Base-by-base conservation (phyloP, 306 rosid species). In the Neltuma alba region DNA sequence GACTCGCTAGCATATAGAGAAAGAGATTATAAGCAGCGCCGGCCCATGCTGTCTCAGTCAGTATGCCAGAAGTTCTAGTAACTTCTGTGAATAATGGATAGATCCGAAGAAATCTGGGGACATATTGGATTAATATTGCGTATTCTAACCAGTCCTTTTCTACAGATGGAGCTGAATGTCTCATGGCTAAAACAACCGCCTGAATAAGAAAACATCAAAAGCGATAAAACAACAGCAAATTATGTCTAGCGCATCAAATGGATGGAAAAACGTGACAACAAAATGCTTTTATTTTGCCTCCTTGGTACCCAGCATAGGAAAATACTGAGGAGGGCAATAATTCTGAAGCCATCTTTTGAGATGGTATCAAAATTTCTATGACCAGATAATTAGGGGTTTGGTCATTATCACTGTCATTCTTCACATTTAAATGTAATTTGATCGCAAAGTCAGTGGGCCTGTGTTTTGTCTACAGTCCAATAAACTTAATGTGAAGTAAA, bases 11-110 rank as follows among this genome's bases (percentile, higher is more conserved):
- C 97, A 96, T 86, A 63, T 91, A 96, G 75, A 93, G 91, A 65
- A 79, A 83, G 70, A 96, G 96, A 90, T 96, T 93, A 83, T 55
- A 89, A 40, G 87, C 93, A 88, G 99, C 97, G 57, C 96, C 92
- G 75, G 92, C 89, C 97, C 96, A 91, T 13, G 93, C 97, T n/a
- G 90, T 96, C 85, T 91, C 92, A 40, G 96, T 91, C 72, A 96
- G 81, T 85, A 88, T 89, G 77, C 99, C 98, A 33, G 93, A 90
- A 44, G 91, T 88, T 79, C 87, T 87, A 3, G 91, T 93, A 63
- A 93, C 97, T 91, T 91, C 94, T 42, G 45, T 79, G 85, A 80
- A 91, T 13, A 93, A 79, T n/a, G 97, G 98, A 86, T 18, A 27
- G 45, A 96, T 91, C 75, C 98, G 81, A 37, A 81, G 9, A 66